Evolutionary conservation across 768 basidiomycete species (phyloP).

Genomic region (Pleurotus tuber-regium): DNA sequence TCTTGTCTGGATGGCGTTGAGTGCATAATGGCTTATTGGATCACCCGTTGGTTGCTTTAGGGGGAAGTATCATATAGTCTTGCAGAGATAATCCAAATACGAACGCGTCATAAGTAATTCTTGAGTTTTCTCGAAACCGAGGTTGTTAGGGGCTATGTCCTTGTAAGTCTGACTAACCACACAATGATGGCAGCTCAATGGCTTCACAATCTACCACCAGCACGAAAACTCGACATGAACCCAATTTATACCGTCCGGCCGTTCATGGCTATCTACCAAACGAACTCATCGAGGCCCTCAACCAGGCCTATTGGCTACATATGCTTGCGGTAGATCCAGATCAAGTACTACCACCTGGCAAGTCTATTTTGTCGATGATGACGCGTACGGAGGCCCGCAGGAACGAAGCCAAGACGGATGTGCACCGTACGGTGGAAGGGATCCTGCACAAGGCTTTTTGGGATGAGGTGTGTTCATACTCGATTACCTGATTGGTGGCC

Average conservation of each 20-base stretch:
- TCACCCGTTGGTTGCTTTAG: too few species aligned
- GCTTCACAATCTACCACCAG: slow-evolving; percentile 5
- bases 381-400: slow-evolving; percentile 26
- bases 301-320: slow-evolving; percentile 66
- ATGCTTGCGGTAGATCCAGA: slow-evolving; percentile 61
- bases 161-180: background rate
- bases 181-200: background rate
- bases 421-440: slow-evolving; percentile 44
- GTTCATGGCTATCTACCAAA: slow-evolving; percentile 36
- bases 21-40: too few species aligned
- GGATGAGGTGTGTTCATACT: slow-evolving; percentile 61
- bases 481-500: background rate
- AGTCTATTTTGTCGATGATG: slow-evolving; percentile 68
- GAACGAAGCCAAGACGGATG: slow-evolving; percentile 12
- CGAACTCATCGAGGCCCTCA: slow-evolving; percentile 54
- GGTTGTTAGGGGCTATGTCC: background rate
- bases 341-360: slow-evolving; percentile 65
- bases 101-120: too few species aligned
- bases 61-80: too few species aligned
- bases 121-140: too few species aligned
- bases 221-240: background rate
- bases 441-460: slow-evolving; percentile 70
- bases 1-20: too few species aligned
- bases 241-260: slow-evolving; percentile 2
- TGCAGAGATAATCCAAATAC: too few species aligned